phyloP scores from a whole-genome alignment of 331 rosid species.

The Quercus lobata region DNA sequence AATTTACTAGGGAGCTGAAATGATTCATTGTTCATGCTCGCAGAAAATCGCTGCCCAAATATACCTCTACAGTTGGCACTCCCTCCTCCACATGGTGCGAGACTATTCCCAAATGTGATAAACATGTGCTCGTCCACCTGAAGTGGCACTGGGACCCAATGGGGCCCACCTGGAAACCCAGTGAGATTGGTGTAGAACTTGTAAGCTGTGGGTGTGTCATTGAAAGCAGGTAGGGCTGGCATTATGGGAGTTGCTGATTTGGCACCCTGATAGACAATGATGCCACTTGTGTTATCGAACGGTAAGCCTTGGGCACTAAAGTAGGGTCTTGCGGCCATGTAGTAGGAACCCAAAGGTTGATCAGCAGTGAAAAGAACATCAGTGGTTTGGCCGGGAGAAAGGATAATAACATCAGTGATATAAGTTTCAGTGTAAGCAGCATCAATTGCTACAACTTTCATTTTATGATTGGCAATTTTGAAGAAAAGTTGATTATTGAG shows the following conservation, averaged over 20 bases:
- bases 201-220: slow-evolving; percentile 37
- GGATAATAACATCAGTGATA: slow-evolving; percentile 30
- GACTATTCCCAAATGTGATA: slow-evolving; percentile 21
- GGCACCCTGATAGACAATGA: slow-evolving; percentile 27
- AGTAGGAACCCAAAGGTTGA: slow-evolving; percentile 38
- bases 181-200: slow-evolving; percentile 29
- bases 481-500: slow-evolving; percentile 43
- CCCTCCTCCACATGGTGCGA: slow-evolving; percentile 15
- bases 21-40: slow-evolving; percentile 61
- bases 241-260: slow-evolving; percentile 11
- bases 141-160: slow-evolving; percentile 38
- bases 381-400: slow-evolving; percentile 48
- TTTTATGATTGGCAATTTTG: slow-evolving; percentile 38
- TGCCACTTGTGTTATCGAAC: slow-evolving; percentile 21
- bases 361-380: slow-evolving; percentile 40
- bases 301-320: neutral
- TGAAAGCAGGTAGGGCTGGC: slow-evolving; percentile 28
- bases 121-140: slow-evolving; percentile 38
- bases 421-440: slow-evolving; percentile 33
- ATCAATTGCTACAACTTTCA: slow-evolving; percentile 40
- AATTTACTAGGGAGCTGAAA: slow-evolving; percentile 28
- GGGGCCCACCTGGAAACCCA: slow-evolving; percentile 29
- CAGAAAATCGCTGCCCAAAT: neutral
- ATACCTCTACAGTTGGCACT: slow-evolving; percentile 20
- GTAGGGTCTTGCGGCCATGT: slow-evolving; percentile 50